These are phyloP conservation scores for Vicia villosa DNA, from an alignment of 306 rosid genomes.

Conservation along the genomic window DNA sequence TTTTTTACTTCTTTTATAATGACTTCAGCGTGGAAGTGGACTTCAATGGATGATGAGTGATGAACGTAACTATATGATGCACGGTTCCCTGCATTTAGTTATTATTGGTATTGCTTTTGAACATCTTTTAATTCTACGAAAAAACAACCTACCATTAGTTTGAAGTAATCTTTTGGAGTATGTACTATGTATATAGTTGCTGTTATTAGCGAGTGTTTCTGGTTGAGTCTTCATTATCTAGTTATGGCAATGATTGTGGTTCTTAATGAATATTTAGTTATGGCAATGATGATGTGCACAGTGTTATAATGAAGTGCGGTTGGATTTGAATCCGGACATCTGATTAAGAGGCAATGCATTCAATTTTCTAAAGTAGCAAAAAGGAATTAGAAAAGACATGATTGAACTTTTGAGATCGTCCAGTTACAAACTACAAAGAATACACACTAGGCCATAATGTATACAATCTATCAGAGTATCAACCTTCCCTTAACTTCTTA, in stretches of 20 bases:
- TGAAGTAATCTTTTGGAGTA: too few species aligned
- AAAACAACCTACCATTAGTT: too few species aligned
- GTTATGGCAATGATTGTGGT: too few species aligned
- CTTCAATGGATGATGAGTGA: background rate
- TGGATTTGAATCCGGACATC: background rate
- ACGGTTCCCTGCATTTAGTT: too few species aligned
- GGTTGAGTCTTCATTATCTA: too few species aligned
- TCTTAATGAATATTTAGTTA: too few species aligned
- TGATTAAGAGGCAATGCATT: background rate
- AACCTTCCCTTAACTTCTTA: constrained; percentile 7
- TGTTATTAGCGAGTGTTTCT: too few species aligned
- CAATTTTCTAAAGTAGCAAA: background rate
- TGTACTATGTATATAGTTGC: too few species aligned
- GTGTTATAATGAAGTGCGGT: background rate
- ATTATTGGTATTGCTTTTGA: too few species aligned
- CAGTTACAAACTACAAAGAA: constrained; percentile 33
- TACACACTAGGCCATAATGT: constrained; percentile 32
- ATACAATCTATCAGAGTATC: constrained; percentile 29
- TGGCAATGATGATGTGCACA: background rate
- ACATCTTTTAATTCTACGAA: too few species aligned
- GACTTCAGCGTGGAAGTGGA: background rate
- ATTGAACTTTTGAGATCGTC: constrained; percentile 22
- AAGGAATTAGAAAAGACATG: background rate
- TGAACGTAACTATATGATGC: too few species aligned
- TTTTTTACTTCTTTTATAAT: background rate